Evolutionary conservation across 768 basidiomycete genomes (phyloP), one percentile per base, ranked within the genome.

Genomic region (Coprinopsis sp.): DNA sequence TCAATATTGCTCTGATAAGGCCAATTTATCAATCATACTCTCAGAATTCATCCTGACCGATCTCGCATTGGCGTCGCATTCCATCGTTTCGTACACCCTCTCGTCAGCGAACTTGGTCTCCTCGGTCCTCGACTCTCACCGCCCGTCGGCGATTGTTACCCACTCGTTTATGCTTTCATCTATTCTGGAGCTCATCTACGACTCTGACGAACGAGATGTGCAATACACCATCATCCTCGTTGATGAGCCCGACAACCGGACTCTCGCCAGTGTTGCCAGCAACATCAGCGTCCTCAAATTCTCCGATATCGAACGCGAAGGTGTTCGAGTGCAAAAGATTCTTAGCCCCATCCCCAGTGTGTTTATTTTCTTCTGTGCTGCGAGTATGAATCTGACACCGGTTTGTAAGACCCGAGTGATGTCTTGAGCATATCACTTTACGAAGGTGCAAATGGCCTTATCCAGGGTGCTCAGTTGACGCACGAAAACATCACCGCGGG

Each of bases 401-500:
- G 48, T 49, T 24, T 30, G 11, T 6, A 41, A 86, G 84, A 74
- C 36, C 70, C 82, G 2, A 66, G 62, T 40, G 82, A 88, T 51
- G 69, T 86, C 4, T 84, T 83, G 57, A 82, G 83, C 2, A 72
- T 87, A 4, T 74, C 82, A 1, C 87, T 83, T 72, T 84, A 74
- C 53, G 67, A 73, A 54, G 69, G 72, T 1, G 55, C 72, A 16
- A 65, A 71, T 16, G 78, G 84, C 27, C 68, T 73, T 30, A 59
- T 84, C 6, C 77, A 76, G 46, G 84, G 77, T 19, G 77, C 76
- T 6, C 81, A 82, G 49, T 66, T 93, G 25, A 89, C 89, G 0
- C 89, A 92, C 60, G 76, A 87, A 61, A 92, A 91, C 53, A 59
- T 95, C 48, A 94, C 91, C 2, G 89, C 93, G 3, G 93, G 90